Evolutionary conservation across 805 yeast genomes (phyloP).

Genomic region (Schizosaccharomyces cryophilus): DNA sequence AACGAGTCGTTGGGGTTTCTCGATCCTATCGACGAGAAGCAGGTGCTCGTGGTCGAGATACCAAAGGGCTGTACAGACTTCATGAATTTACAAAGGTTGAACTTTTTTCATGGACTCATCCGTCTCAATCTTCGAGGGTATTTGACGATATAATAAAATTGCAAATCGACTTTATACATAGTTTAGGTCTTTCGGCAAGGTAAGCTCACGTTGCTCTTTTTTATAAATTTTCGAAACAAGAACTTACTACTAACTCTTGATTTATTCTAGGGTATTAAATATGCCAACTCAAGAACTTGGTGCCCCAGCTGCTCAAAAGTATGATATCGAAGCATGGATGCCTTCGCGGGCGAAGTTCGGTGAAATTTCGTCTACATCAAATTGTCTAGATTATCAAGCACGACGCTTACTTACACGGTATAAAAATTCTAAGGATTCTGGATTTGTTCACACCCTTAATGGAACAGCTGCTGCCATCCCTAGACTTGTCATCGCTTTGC

Average conservation of each 20-base stretch:
- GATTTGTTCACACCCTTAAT: slow-evolving; percentile 63
- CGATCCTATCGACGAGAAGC: slow-evolving; percentile 89
- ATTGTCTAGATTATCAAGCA: slow-evolving; percentile 77
- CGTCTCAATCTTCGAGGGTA: slow-evolving; percentile 21
- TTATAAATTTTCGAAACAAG: too few species aligned
- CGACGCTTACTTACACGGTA: slow-evolving; percentile 53
- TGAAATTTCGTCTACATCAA: slow-evolving; percentile 72
- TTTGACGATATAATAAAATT: slow-evolving; percentile 36
- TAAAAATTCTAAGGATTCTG: slow-evolving; percentile 14
- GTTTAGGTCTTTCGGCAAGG: slow-evolving; percentile 46
- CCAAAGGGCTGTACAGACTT: slow-evolving; percentile 76
- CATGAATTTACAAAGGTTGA: slow-evolving; percentile 95
- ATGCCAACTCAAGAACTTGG: slow-evolving; percentile 88
- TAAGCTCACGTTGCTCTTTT: background rate
- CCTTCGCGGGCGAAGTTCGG: slow-evolving; percentile 90
- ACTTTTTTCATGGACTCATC: slow-evolving; percentile 36
- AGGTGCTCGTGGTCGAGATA: slow-evolving; percentile 83
- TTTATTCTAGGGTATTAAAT: slow-evolving; percentile 41
- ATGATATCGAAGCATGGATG: slow-evolving; percentile 94
- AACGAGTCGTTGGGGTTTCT: slow-evolving; percentile 51
- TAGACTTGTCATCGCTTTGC: slow-evolving; percentile 63
- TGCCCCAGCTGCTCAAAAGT: slow-evolving; percentile 74
- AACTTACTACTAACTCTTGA: background rate
- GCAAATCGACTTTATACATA: slow-evolving; percentile 38
- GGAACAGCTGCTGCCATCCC: slow-evolving; percentile 96